phyloP scores from a whole-genome alignment of 2,329 filamentous ascomycete genomes.

The Aspergillus caelatus region DNA sequence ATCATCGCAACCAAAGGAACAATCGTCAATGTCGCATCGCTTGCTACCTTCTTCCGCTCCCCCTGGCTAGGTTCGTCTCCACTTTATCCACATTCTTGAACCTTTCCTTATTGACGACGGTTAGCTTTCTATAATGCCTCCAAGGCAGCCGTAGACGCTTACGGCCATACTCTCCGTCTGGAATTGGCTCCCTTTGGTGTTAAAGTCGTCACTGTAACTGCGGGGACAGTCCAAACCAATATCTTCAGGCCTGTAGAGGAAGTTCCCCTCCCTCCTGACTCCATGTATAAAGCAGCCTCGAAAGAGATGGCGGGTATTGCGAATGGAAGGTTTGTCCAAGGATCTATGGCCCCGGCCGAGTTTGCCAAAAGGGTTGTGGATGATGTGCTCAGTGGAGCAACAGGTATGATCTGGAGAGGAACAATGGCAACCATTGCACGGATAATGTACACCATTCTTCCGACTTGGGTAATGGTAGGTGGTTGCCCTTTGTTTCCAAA shows the following conservation, averaged over 20 bases:
- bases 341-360: conserved; percentile 7
- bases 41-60: conserved; percentile 21
- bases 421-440: conserved; percentile 16
- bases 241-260: conserved; percentile 8
- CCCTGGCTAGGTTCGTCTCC: conserved; percentile 11
- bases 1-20: conserved; percentile 29
- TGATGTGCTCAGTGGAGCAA: conserved; percentile 26
- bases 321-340: conserved; percentile 2
- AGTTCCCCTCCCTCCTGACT: conserved; percentile 17
- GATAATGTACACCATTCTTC: conserved; percentile 13
- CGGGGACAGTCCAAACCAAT: conserved; percentile 22
- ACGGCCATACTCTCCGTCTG: conserved; percentile 25
- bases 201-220: conserved; percentile 24
- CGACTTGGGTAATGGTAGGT: conserved; percentile 21
- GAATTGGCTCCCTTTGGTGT: conserved; percentile 31
- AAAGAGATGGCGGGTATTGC: conserved; percentile 11
- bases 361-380: conserved; percentile 26
- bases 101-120: neutral
- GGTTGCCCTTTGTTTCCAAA: no score
- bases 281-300: conserved; percentile 20
- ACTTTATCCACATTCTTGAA: neutral
- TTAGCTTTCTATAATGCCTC: conserved; percentile 24
- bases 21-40: conserved; percentile 31
- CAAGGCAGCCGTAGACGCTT: conserved; percentile 26
- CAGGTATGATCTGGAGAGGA: conserved; percentile 24